Conservation (phyloP, 805 yeast genomes). For the Cyberlindnera euphorbiae region DNA sequence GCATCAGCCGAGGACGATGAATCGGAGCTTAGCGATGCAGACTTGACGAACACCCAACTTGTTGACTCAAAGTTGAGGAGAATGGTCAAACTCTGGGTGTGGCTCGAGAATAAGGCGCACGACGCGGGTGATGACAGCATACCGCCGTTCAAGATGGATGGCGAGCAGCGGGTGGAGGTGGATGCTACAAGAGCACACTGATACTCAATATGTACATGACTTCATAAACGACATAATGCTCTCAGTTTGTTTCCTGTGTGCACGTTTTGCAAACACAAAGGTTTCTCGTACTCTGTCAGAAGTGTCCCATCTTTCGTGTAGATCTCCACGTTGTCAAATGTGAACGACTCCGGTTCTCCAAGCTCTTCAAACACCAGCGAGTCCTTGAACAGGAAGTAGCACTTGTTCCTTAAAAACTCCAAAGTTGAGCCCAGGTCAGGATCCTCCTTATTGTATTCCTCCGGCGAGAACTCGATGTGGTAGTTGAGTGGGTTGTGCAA, state of each 20-base stretch:
- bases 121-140: background rate
- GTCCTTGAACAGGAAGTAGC: constrained; percentile 51
- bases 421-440: constrained; percentile 70
- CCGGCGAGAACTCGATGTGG: constrained; percentile 78
- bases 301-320: constrained; percentile 29
- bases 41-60: constrained; percentile 2
- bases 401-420: constrained; percentile 52
- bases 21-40: constrained; percentile 9
- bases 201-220: no score
- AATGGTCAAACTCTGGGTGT: constrained; percentile 56
- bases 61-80: constrained; percentile 40
- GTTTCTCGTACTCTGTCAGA: constrained; percentile 37
- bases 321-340: constrained; percentile 32
- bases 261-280: constrained; percentile 46
- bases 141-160: constrained; percentile 25
- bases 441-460: constrained; percentile 56
- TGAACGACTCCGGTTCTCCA: constrained; percentile 10
- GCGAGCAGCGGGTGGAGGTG: background rate
- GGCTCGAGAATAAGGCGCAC: constrained; percentile 48
- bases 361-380: constrained; percentile 29
- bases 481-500: constrained; percentile 42
- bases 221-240: constrained; percentile 23
- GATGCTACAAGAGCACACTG: no score
- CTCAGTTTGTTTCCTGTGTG: constrained; percentile 46
- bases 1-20: constrained; percentile 1